Percentiles rank a stretch among this genome's conserved stretches.
Conservation (phyloP, 2,329 filamentous ascomycete species). For the Ceratocystis harringtonii region DNA sequence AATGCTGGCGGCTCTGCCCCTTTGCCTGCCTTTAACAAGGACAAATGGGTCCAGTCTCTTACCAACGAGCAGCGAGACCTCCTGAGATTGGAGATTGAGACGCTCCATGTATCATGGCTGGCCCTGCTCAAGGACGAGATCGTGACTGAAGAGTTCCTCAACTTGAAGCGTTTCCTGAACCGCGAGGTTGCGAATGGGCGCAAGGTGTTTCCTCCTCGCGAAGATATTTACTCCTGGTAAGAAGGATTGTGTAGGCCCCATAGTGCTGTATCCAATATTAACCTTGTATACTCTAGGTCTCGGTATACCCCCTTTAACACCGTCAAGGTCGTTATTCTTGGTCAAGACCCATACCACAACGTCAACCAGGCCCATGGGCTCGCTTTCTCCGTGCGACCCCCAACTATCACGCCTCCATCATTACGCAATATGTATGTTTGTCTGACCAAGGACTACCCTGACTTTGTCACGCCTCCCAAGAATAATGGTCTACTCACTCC, state of each 20-base stretch:
- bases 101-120: conserved; percentile 82
- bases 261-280: conserved; percentile 8
- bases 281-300: conserved; percentile 47
- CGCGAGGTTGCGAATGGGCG: conserved; percentile 57
- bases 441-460: conserved; percentile 75
- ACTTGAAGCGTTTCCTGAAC: conserved; percentile 75
- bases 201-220: conserved; percentile 72
- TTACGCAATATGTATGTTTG: conserved; percentile 87
- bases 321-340: conserved; percentile 85
- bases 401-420: conserved; percentile 75
- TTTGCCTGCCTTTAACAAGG: conserved; percentile 47
- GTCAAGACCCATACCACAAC: conserved; percentile 96
- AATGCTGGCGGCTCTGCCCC: conserved; percentile 22
- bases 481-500: conserved; percentile 72
- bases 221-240: conserved; percentile 92
- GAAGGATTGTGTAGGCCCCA: conserved; percentile 19
- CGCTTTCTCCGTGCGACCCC: conserved; percentile 85
- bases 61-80: conserved; percentile 69
- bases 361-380: conserved; percentile 89
- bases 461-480: conserved; percentile 59
- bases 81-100: conserved; percentile 80
- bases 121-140: conserved; percentile 78
- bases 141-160: conserved; percentile 61
- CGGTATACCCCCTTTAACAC: conserved; percentile 76
- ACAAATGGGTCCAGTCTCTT: conserved; percentile 70